These are phyloP conservation scores for Collybia mongolica DNA, from an alignment of 768 basidiomycete species.

Conservation along the genomic window DNA sequence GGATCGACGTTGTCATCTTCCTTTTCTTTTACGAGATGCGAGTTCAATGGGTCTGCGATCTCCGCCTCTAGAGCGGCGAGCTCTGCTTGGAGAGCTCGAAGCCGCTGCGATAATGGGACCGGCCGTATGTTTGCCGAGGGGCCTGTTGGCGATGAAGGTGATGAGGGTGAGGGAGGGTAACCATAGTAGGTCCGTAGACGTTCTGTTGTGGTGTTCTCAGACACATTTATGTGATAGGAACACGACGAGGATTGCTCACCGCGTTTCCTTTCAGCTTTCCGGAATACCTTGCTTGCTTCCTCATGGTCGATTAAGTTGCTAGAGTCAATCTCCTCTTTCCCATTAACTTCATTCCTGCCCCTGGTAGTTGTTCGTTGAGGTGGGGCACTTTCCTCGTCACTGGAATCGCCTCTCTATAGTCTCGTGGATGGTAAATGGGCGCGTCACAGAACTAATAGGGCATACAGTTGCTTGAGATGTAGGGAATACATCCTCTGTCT, in stretches of 20 bases:
- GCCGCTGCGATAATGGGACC: slow-evolving; percentile 53
- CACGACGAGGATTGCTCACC: slow-evolving; percentile 30
- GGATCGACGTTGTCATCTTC: slow-evolving; percentile 66
- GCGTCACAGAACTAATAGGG: slow-evolving; percentile 9
- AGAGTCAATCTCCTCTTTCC: slow-evolving; percentile 68
- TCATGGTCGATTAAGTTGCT: slow-evolving; percentile 61
- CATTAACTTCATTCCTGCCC: slow-evolving; percentile 37
- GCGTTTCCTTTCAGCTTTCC: slow-evolving; percentile 66
- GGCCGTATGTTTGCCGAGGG: slow-evolving; percentile 30
- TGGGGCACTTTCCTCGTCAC: slow-evolving; percentile 59
- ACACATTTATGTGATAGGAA: background rate
- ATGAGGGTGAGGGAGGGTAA: slow-evolving; percentile 68
- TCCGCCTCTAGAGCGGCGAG: slow-evolving; percentile 78
- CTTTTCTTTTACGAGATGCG: slow-evolving; percentile 56
- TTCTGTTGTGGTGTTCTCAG: slow-evolving; percentile 24
- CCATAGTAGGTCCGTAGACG: slow-evolving; percentile 58
- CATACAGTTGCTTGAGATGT: slow-evolving; percentile 50
- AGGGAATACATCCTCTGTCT: slow-evolving; percentile 79
- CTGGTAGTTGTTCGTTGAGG: slow-evolving; percentile 36
- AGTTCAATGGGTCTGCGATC: slow-evolving; percentile 79
- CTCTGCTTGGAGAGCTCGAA: slow-evolving; percentile 74
- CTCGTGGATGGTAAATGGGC: slow-evolving; percentile 2
- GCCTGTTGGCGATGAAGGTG: slow-evolving; percentile 39
- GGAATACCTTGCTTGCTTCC: slow-evolving; percentile 70
- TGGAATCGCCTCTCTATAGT: slow-evolving; percentile 57